Evolutionary conservation across 306 rosid species (phyloP).

Genomic region (Castanea mollissima): DNA sequence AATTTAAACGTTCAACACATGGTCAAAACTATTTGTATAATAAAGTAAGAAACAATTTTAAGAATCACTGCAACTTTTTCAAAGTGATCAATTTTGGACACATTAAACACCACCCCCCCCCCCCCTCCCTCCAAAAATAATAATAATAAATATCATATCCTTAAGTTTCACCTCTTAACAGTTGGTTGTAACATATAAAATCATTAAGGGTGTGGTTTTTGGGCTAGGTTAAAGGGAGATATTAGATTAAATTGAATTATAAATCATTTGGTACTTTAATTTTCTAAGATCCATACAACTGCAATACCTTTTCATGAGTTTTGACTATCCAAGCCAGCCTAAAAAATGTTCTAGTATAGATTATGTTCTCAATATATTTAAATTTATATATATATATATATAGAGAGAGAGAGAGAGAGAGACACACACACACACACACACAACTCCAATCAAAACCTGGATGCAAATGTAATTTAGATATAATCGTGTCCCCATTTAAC

Average conservation of each 20-base stretch:
- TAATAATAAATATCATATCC: not conserved
- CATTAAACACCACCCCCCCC: not conserved
- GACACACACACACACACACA: too few relatives aligned
- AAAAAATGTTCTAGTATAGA: conserved; percentile 5
- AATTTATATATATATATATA: too few relatives aligned
- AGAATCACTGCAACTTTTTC: not conserved
- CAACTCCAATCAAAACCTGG: not conserved
- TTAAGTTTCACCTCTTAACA: not conserved
- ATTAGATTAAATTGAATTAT: not conserved
- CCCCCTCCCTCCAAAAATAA: too few relatives aligned
- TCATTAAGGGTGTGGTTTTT: not conserved
- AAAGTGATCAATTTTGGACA: not conserved
- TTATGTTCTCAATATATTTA: not conserved
- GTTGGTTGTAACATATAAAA: not conserved
- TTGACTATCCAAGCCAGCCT: conserved; percentile 17
- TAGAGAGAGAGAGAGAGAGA: too few relatives aligned
- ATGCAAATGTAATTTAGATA: conserved; percentile 18
- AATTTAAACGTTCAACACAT: not conserved
- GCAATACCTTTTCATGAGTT: not conserved
- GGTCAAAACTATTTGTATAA: not conserved
- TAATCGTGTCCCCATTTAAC: not conserved
- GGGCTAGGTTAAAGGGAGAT: not conserved
- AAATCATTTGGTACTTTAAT: conserved; percentile 1
- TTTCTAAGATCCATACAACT: not conserved
- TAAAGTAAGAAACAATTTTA: not conserved